Evolutionary conservation across 2,329 filamentous ascomycete genomes (phyloP).

Genomic region (Phyllachora maydis): DNA sequence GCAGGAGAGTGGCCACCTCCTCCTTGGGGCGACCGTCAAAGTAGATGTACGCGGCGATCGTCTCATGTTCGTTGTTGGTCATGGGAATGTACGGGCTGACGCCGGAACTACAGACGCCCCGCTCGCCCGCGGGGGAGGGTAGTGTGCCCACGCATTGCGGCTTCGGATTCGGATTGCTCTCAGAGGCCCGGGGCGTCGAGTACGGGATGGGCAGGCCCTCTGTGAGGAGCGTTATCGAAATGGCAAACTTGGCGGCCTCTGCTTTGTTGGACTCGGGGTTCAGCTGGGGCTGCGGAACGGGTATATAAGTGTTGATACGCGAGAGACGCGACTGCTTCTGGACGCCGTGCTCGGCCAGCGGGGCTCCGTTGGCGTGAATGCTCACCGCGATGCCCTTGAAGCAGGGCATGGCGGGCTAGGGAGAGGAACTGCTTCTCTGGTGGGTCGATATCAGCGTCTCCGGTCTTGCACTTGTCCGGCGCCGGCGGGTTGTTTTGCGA

Average conservation of each 20-base stretch:
- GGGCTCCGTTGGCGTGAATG: slow-evolving; percentile 66
- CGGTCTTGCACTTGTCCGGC: too few species aligned
- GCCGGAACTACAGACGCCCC: slow-evolving; percentile 25
- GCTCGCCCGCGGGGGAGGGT: slow-evolving; percentile 23
- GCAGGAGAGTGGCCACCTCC: slow-evolving; percentile 82
- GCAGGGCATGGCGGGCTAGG: slow-evolving; percentile 50
- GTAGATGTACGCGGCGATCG: slow-evolving; percentile 96
- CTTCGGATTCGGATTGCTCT: slow-evolving; percentile 59
- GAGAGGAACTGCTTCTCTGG: background rate
- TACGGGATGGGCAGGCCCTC: slow-evolving; percentile 80
- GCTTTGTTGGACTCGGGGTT: slow-evolving; percentile 51
- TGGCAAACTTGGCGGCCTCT: slow-evolving; percentile 89
- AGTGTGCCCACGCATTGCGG: slow-evolving; percentile 63
- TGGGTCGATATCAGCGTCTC: too few species aligned
- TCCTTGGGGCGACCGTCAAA: slow-evolving; percentile 92
- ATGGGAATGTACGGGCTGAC: slow-evolving; percentile 78
- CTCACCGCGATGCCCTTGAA: slow-evolving; percentile 98
- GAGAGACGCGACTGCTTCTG: slow-evolving; percentile 83
- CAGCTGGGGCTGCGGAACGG: slow-evolving; percentile 74
- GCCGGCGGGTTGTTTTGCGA: slow-evolving; percentile 5
- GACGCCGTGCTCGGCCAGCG: slow-evolving; percentile 81
- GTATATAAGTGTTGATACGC: slow-evolving; percentile 92
- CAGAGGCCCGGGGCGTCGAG: slow-evolving; percentile 64
- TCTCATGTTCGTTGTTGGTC: slow-evolving; percentile 86
- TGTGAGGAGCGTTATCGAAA: slow-evolving; percentile 89